phyloP scores from a whole-genome alignment of 208 protist genomes.

The Crithidia fasciculata region DNA sequence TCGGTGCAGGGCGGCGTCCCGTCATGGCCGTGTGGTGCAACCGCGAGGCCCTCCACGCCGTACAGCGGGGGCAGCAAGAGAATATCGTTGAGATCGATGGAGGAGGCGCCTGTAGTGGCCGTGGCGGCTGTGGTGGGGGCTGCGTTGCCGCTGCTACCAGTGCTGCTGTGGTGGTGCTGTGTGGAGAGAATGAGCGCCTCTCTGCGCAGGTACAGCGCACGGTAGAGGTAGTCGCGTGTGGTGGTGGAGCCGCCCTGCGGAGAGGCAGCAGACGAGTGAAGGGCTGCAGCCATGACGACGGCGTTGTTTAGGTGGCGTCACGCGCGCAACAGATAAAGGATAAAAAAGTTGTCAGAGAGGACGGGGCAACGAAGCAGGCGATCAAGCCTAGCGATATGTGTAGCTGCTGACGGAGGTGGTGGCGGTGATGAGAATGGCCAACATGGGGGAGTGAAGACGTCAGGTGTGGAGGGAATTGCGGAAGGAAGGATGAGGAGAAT shows the following conservation, averaged over 20 bases:
- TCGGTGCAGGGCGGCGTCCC: not conserved
- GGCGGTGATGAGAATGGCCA: too few relatives aligned
- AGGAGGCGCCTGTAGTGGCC: not conserved
- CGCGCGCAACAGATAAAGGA: not conserved
- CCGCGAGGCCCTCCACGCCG: constrained; percentile 10
- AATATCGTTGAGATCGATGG: constrained; percentile 2
- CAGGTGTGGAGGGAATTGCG: too few relatives aligned
- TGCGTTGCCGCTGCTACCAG: not conserved
- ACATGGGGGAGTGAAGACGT: too few relatives aligned
- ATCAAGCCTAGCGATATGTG: too few relatives aligned
- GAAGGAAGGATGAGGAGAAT: too few relatives aligned
- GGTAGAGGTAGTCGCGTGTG: constrained; percentile 53
- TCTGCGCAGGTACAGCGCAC: constrained; percentile 63
- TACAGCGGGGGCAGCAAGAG: constrained; percentile 29
- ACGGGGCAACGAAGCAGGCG: too few relatives aligned
- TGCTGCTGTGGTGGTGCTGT: not conserved
- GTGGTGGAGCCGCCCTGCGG: constrained; percentile 7
- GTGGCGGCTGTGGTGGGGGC: not conserved
- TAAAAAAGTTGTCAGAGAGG: not conserved
- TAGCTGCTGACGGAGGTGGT: too few relatives aligned
- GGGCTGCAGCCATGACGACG: not conserved
- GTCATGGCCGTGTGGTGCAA: not conserved
- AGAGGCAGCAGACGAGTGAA: not conserved
- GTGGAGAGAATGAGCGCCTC: constrained; percentile 42
- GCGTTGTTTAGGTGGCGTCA: too few relatives aligned